These are phyloP conservation scores for Brassica balearica DNA, from an alignment of 441 rosid species.

Conservation along the genomic window DNA sequence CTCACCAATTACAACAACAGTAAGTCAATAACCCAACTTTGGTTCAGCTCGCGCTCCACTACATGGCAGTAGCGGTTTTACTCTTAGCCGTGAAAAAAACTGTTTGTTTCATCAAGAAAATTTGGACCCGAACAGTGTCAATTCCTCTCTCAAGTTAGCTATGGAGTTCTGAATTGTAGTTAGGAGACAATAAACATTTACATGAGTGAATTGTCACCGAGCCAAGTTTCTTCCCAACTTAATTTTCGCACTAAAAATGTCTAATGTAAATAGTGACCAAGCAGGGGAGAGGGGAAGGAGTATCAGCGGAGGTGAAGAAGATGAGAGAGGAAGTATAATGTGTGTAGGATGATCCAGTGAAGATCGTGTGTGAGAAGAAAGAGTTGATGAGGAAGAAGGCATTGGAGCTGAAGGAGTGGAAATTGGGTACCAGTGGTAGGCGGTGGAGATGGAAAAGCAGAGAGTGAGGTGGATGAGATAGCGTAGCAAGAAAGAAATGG, in stretches of 20 bases:
- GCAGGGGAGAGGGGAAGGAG: slow-evolving; percentile 44
- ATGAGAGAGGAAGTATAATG: slow-evolving; percentile 51
- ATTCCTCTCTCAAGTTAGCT: too few relatives aligned
- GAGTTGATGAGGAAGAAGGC: slow-evolving; percentile 74
- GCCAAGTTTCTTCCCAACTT: too few relatives aligned
- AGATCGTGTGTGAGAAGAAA: slow-evolving; percentile 83
- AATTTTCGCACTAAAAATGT: too few relatives aligned
- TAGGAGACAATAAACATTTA: too few relatives aligned
- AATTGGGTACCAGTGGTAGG: slow-evolving; percentile 63
- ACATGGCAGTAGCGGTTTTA: too few relatives aligned
- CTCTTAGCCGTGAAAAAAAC: too few relatives aligned
- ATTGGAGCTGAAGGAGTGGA: slow-evolving; percentile 74
- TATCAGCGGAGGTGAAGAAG: slow-evolving; percentile 52
- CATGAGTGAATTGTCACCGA: too few relatives aligned
- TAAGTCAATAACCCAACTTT: too few relatives aligned
- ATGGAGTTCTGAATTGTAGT: too few relatives aligned
- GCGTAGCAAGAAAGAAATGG: slow-evolving; percentile 86
- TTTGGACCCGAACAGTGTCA: too few relatives aligned
- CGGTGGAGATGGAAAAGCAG: slow-evolving; percentile 84
- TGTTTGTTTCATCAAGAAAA: too few relatives aligned
- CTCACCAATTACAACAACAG: background rate
- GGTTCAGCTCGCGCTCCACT: too few relatives aligned
- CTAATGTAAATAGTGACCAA: background rate
- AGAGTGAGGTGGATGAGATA: slow-evolving; percentile 89
- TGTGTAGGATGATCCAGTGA: slow-evolving; percentile 59